phyloP scores from a whole-genome alignment of 768 basidiomycete species.

The Collybiopsis confluens region DNA sequence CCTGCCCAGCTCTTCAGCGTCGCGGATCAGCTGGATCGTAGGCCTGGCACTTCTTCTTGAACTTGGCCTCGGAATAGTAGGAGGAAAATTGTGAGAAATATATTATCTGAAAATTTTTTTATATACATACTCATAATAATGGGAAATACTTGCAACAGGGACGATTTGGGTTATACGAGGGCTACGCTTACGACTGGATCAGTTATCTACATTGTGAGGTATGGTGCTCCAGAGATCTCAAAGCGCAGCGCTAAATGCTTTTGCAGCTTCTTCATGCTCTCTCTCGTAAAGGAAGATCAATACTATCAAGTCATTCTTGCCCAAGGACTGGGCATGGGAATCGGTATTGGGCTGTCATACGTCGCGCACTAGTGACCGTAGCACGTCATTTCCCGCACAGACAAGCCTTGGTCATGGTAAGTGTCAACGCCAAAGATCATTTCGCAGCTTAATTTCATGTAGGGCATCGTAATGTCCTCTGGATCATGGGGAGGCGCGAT shows the following conservation, averaged over 20 bases:
- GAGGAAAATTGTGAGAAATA: not conserved
- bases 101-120: not conserved
- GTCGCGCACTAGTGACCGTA: not conserved
- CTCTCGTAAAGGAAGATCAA: not conserved
- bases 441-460: no score
- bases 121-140: not conserved
- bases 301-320: not conserved
- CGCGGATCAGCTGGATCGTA: not conserved
- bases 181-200: not conserved
- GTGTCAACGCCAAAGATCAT: not conserved
- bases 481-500: slow-evolving; percentile 6
- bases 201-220: not conserved
- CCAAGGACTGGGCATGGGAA: not conserved
- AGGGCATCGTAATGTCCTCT: not conserved
- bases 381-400: not conserved
- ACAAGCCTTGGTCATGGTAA: not conserved
- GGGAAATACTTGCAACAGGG: no score
- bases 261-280: not conserved
- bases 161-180: not conserved
- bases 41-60: not conserved
- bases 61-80: not conserved
- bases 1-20: not conserved
- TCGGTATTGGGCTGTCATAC: not conserved
- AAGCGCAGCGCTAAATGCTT: no score
- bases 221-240: not conserved